Percentiles rank a stretch among this genome's conserved stretches.
Conservation (phyloP, 1,284 basidiomycete species). For the Microbotryum violaceum region DNA sequence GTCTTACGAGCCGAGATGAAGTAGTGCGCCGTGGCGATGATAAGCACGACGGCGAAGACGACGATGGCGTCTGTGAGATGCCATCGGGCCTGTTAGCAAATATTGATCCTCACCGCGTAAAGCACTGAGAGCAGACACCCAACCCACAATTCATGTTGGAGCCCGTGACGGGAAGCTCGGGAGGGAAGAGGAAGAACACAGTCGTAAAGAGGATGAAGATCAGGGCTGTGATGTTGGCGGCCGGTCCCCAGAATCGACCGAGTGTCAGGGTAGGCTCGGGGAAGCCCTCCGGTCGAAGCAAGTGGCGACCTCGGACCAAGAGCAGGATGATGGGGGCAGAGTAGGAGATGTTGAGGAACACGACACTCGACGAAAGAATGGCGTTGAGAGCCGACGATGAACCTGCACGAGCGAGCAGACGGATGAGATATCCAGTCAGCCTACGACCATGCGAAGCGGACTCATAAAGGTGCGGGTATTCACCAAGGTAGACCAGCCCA, state of each 20-base stretch:
- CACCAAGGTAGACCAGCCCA: constrained; percentile 19
- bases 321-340: constrained; percentile 43
- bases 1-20: constrained; percentile 40
- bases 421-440: constrained; percentile 34
- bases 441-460: neutral
- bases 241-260: constrained; percentile 36
- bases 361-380: constrained; percentile 43
- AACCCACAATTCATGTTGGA: constrained; percentile 45
- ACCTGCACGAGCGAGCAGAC: constrained; percentile 45
- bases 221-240: constrained; percentile 43
- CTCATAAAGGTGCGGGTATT: neutral
- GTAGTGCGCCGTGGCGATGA: constrained; percentile 41
- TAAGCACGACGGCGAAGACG: constrained; percentile 26
- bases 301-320: constrained; percentile 41
- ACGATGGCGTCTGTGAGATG: constrained; percentile 29
- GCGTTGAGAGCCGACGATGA: constrained; percentile 49
- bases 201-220: constrained; percentile 44
- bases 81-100: neutral
- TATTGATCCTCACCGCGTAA: constrained; percentile 5
- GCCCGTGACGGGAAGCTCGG: constrained; percentile 41
- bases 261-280: constrained; percentile 36
- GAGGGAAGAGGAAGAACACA: constrained; percentile 49
- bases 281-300: constrained; percentile 39
- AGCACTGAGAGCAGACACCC: too few relatives aligned
- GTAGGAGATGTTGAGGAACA: constrained; percentile 46